Evolutionary conservation across 441 rosid species (phyloP).

Genomic region (Corymbia calophylla): DNA sequence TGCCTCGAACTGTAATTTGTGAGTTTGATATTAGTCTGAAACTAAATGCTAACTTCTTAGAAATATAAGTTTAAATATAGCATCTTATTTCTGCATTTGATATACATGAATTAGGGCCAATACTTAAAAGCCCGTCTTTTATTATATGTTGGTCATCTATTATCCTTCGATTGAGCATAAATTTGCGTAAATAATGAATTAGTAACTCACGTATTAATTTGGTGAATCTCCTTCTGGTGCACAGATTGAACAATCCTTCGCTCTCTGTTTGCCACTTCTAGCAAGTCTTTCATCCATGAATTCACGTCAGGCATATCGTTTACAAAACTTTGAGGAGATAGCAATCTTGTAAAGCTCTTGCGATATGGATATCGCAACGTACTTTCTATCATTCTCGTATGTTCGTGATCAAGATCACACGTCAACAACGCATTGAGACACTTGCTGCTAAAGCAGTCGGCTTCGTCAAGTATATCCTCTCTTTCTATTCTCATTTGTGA

Average conservation of each 20-base stretch:
- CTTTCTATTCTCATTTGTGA: constrained; percentile 21
- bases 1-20: not conserved
- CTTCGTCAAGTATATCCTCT: constrained; percentile 31
- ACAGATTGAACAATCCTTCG: constrained; percentile 15
- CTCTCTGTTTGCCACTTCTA: constrained; percentile 30
- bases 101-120: not conserved
- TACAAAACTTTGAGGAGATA: constrained; percentile 12
- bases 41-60: not conserved
- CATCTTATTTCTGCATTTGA: not conserved
- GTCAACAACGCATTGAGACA: constrained; percentile 11
- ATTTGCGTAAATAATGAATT: not conserved
- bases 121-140: not conserved
- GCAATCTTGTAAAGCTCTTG: constrained; percentile 26
- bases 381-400: constrained; percentile 7
- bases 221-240: constrained; percentile 24
- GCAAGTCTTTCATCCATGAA: constrained; percentile 18
- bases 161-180: not conserved
- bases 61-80: not conserved
- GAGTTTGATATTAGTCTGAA: not conserved
- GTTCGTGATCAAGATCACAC: not conserved
- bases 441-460: constrained; percentile 3
- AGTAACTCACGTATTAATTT: constrained; percentile 17
- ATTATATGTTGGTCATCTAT: not conserved
- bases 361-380: constrained; percentile 30
- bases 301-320: not conserved